phyloP scores from a whole-genome alignment of 441 rosid species.

The Corymbia calophylla region DNA sequence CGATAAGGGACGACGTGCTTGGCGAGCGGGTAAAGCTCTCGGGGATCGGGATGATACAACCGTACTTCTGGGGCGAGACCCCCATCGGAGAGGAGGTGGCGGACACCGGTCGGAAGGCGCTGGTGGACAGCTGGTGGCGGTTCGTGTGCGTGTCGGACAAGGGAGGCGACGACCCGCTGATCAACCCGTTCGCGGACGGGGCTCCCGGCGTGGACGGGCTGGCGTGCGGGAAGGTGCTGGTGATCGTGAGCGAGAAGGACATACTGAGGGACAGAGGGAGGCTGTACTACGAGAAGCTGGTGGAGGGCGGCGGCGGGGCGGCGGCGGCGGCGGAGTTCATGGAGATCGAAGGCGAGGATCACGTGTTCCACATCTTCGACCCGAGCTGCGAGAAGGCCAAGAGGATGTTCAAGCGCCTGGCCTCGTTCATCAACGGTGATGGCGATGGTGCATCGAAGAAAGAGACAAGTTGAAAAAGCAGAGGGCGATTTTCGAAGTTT shows the following conservation, averaged over 20 bases:
- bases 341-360: constrained; percentile 55
- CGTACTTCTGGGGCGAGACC: constrained; percentile 67
- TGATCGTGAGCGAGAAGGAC: constrained; percentile 51
- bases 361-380: constrained; percentile 62
- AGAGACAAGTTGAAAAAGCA: neutral
- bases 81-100: constrained; percentile 46
- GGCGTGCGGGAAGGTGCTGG: constrained; percentile 40
- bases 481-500: neutral
- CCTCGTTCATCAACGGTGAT: constrained; percentile 36
- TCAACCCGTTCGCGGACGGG: constrained; percentile 53
- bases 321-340: constrained; percentile 34
- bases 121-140: constrained; percentile 77
- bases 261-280: constrained; percentile 50
- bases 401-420: constrained; percentile 33
- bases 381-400: constrained; percentile 42
- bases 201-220: constrained; percentile 29
- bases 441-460: neutral
- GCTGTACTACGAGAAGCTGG: constrained; percentile 41
- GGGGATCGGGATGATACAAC: constrained; percentile 66
- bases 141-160: constrained; percentile 49
- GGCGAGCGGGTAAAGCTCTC: constrained; percentile 20
- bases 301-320: constrained; percentile 38
- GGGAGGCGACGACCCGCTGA: constrained; percentile 64
- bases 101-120: constrained; percentile 30
- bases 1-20: constrained; percentile 4